Conservation (phyloP, 768 basidiomycete genomes). For the Pleurotus ostreatus region DNA sequence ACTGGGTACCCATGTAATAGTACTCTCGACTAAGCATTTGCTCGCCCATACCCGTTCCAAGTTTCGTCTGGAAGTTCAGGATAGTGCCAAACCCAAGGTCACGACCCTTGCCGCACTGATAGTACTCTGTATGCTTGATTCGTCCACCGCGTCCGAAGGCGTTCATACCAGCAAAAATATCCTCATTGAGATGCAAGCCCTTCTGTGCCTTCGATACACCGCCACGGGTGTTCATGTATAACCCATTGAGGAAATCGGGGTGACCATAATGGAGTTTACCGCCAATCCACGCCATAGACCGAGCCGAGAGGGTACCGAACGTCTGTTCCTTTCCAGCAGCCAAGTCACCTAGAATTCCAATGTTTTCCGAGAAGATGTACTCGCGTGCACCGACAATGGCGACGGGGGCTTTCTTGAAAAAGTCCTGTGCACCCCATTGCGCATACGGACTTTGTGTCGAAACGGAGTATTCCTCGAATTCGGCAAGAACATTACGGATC, state of each 20-base stretch:
- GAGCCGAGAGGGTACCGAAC: constrained; percentile 95
- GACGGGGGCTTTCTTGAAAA: constrained; percentile 66
- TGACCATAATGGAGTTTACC: constrained; percentile 99
- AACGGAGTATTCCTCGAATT: constrained; percentile 91
- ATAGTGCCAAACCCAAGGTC: constrained; percentile 99
- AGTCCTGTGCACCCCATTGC: constrained; percentile 81
- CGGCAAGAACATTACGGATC: constrained; percentile 95
- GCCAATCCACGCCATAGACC: constrained; percentile 95
- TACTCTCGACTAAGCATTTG: constrained; percentile 99
- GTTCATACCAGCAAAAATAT: constrained; percentile 99
- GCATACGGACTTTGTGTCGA: constrained; percentile 90
- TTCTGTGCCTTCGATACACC: constrained; percentile 99
- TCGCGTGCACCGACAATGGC: constrained; percentile 98
- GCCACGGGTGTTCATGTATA: constrained; percentile 98
- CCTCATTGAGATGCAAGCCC: constrained; percentile 98
- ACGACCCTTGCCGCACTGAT: constrained; percentile 97
- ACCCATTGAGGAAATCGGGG: constrained; percentile 96
- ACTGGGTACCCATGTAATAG: constrained; percentile 96
- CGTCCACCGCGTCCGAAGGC: constrained; percentile 94
- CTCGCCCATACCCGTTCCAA: constrained; percentile 99
- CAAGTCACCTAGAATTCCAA: constrained; percentile 96
- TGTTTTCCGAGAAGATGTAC: constrained; percentile 99
- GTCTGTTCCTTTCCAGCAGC: constrained; percentile 99
- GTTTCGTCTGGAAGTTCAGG: constrained; percentile 99
- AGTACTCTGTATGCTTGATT: constrained; percentile 99